Evolutionary conservation across 345 rosid species (phyloP).

Genomic region (Isatis tinctoria): DNA sequence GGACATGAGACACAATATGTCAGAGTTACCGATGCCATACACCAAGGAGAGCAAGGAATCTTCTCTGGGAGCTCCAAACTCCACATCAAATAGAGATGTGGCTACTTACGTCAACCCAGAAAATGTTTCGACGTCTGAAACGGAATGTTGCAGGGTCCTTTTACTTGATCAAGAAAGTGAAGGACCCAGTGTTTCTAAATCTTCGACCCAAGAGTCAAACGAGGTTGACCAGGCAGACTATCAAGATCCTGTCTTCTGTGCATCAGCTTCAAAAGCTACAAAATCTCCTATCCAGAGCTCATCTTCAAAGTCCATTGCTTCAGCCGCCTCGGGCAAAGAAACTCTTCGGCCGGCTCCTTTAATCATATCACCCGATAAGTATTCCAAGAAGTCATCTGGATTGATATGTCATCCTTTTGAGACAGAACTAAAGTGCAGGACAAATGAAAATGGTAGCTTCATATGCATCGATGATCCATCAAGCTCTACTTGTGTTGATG

Average conservation of each 20-base stretch:
- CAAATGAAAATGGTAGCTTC: slow-evolving; percentile 44
- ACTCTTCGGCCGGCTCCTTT: slow-evolving; percentile 43
- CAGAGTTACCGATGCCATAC: slow-evolving; percentile 42
- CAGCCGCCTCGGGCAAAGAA: slow-evolving; percentile 47
- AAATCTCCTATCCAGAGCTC: slow-evolving; percentile 40
- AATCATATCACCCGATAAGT: slow-evolving; percentile 40
- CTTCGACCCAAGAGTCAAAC: slow-evolving; percentile 35
- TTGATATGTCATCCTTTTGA: slow-evolving; percentile 42
- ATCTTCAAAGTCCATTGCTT: slow-evolving; percentile 39
- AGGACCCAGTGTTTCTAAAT: slow-evolving; percentile 43
- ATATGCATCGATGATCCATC: slow-evolving; percentile 47
- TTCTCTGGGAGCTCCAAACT: slow-evolving; percentile 39
- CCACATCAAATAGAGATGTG: slow-evolving; percentile 37
- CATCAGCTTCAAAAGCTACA: slow-evolving; percentile 46
- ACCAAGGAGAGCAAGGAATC: slow-evolving; percentile 39
- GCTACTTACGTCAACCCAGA: slow-evolving; percentile 39
- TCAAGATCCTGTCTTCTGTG: slow-evolving; percentile 33
- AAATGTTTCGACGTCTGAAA: slow-evolving; percentile 56
- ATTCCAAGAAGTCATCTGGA: slow-evolving; percentile 40
- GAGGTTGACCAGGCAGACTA: slow-evolving; percentile 33
- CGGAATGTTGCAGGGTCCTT: slow-evolving; percentile 77
- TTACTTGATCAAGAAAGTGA: slow-evolving; percentile 62
- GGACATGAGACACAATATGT: slow-evolving; percentile 49
- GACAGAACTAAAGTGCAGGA: slow-evolving; percentile 42
- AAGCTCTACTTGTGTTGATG: slow-evolving; percentile 45